Evolutionary conservation across 192 early-diverging fungal species (phyloP).

Genomic region (Podila horticola): DNA sequence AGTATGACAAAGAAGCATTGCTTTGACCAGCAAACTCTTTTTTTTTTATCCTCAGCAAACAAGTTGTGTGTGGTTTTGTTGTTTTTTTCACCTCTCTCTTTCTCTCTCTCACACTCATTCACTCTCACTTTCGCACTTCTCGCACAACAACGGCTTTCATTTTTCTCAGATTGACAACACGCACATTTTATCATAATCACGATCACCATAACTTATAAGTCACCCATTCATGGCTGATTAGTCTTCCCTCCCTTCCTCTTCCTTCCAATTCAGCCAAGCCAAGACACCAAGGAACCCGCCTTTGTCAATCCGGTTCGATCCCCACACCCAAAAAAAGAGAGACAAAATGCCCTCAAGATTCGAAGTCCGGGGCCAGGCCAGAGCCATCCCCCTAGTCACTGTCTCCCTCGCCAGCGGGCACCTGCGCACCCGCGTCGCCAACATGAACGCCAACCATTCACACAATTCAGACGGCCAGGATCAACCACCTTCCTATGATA

Average conservation of each 20-base stretch:
- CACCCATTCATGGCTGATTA: too few relatives aligned
- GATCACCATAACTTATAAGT: neutral
- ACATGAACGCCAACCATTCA: slow-evolving; percentile 2
- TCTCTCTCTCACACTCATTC: neutral
- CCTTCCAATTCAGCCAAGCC: neutral
- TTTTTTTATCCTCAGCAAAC: too few relatives aligned
- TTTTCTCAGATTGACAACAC: neutral
- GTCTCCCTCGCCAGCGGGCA: slow-evolving; percentile 37
- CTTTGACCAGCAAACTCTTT: too few relatives aligned
- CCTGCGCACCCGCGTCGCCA: slow-evolving; percentile 23
- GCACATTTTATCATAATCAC: neutral
- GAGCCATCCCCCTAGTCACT: slow-evolving; percentile 45
- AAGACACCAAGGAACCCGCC: neutral
- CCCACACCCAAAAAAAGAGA: neutral
- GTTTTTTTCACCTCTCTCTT: neutral
- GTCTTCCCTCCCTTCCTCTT: neutral
- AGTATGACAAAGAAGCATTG: too few relatives aligned
- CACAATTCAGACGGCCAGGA: neutral
- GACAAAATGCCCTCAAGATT: slow-evolving; percentile 14
- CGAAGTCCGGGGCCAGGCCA: slow-evolving; percentile 21
- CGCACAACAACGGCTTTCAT: neutral
- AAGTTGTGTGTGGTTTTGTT: neutral
- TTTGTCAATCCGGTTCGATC: neutral
- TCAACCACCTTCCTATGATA: slow-evolving; percentile 27
- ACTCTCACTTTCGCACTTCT: neutral